Conservation (phyloP, 2,329 filamentous ascomycete species). For the Didymella arachidicola region DNA sequence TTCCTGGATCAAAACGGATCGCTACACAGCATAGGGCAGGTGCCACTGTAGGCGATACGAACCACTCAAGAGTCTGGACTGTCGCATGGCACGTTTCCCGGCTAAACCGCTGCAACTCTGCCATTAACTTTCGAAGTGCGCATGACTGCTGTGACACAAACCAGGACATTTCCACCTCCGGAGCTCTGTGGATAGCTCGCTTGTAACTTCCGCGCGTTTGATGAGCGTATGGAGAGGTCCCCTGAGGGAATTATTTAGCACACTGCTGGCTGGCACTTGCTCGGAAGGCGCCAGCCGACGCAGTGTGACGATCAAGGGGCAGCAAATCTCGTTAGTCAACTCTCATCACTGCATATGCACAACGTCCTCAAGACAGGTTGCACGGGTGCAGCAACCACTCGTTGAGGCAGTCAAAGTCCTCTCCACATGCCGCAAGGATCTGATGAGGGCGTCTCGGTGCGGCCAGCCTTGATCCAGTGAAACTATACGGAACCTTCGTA, state of each 20-base stretch:
- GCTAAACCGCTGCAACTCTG: not conserved
- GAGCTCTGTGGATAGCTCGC: not conserved
- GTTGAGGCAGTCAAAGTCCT: not conserved
- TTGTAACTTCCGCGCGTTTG: not conserved
- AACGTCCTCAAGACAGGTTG: not conserved
- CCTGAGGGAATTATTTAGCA: not conserved
- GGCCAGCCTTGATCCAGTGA: conserved; percentile 2
- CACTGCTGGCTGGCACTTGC: not conserved
- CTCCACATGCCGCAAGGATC: not conserved
- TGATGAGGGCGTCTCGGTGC: not conserved
- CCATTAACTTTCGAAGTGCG: not conserved
- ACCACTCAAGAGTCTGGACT: not conserved
- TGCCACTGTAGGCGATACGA: not conserved
- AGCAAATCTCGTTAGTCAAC: not conserved
- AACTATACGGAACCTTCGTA: not conserved
- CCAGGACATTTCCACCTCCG: not conserved
- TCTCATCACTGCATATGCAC: not conserved
- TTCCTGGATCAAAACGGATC: not conserved
- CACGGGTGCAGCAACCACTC: not conserved
- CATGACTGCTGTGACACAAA: not conserved
- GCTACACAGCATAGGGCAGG: not conserved
- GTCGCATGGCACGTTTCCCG: not conserved
- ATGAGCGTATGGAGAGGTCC: not conserved
- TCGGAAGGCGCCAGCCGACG: not conserved
- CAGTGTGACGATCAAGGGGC: not conserved